Evolutionary conservation across 148 eudicot genomes (phyloP).

Genomic region (Rhododendron williamsianum): DNA sequence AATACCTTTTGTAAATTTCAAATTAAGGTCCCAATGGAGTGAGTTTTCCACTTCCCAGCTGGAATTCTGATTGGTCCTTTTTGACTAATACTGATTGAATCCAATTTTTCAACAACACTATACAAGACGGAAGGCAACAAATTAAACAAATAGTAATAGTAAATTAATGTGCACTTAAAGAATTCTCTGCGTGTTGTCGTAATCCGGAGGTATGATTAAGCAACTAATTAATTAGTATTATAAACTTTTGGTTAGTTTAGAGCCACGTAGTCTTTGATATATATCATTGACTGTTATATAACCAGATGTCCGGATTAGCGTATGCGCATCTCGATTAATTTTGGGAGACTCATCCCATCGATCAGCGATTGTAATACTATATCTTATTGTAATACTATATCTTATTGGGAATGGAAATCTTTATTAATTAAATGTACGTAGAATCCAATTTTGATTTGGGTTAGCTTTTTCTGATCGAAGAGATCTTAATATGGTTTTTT

Average conservation of each 20-base stretch:
- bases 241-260: background rate
- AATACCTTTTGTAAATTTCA: background rate
- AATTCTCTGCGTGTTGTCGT: background rate
- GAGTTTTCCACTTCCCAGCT: slow-evolving; percentile 22
- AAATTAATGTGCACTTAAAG: background rate
- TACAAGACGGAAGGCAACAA: background rate
- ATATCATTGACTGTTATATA: too few relatives aligned
- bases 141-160: background rate
- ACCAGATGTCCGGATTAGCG: too few relatives aligned
- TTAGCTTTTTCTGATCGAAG: background rate
- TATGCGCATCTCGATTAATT: too few relatives aligned
- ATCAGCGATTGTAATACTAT: background rate
- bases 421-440: background rate
- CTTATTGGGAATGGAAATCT: background rate
- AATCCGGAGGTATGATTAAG: background rate
- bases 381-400: background rate
- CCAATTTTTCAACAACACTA: background rate
- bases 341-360: too few relatives aligned
- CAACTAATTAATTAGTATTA: background rate
- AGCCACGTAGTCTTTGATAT: background rate
- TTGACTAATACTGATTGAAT: background rate
- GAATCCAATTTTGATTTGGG: background rate
- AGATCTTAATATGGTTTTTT: background rate
- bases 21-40: slow-evolving; percentile 2
- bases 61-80: slow-evolving; percentile 12